Percentiles rank a stretch among this genome's conserved stretches.
These are phyloP conservation scores for Fusarium papillatum DNA, from an alignment of 2,329 filamentous ascomycete genomes.

Conservation along the genomic window DNA sequence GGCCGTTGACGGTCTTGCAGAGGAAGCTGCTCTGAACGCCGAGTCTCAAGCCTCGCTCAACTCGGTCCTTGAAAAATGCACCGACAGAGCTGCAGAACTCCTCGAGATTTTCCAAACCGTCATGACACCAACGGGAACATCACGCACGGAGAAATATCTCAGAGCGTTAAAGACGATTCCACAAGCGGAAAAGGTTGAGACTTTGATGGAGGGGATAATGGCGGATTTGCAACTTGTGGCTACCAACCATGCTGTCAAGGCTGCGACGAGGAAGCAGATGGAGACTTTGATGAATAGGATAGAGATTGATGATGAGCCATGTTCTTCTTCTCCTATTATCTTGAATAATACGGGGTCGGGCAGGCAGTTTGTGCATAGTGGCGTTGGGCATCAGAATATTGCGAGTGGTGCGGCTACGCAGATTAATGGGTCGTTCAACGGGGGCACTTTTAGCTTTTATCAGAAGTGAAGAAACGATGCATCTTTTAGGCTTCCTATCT, in stretches of 20 bases:
- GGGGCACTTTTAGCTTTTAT: neutral
- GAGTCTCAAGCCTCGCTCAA: neutral
- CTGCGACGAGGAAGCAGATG: too few species aligned
- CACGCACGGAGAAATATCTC: neutral
- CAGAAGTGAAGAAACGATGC: neutral
- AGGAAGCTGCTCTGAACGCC: neutral
- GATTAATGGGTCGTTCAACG: neutral
- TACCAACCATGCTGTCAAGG: too few species aligned
- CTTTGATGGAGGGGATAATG: neutral
- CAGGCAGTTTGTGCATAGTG: neutral
- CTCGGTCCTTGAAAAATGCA: neutral
- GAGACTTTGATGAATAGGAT: neutral
- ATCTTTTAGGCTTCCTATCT: too few species aligned
- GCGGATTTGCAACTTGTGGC: too few species aligned
- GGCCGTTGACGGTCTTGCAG: neutral
- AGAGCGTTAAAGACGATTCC: neutral
- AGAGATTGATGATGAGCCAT: too few species aligned
- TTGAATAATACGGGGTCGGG: neutral
- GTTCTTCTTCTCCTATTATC: too few species aligned
- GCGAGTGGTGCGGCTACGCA: neutral
- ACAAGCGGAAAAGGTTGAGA: neutral
- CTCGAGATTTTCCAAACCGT: neutral
- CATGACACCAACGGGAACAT: neutral
- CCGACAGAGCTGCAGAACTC: neutral
- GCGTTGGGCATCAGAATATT: neutral